A percentile compares a stretch with the other conserved stretches of the same genome.
Evolutionary conservation across 169 alveolate genomes (phyloP).

Genomic region (Eimeria acervulina): DNA sequence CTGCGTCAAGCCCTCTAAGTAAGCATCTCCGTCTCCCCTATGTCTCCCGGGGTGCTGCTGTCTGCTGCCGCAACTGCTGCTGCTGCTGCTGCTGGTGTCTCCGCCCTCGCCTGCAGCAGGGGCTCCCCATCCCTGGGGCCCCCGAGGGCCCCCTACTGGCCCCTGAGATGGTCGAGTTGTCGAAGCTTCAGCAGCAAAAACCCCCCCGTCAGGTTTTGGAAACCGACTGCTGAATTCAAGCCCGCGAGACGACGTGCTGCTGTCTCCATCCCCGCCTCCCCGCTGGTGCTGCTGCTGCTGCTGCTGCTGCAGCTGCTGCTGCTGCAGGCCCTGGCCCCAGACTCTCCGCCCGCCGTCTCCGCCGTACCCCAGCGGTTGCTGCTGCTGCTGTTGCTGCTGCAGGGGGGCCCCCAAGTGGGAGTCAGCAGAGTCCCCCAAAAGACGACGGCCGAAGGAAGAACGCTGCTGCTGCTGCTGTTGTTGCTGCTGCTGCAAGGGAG

Average conservation of each 20-base stretch:
- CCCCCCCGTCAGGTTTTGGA: not conserved
- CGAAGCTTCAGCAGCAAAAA: not conserved
- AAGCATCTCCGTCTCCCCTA: constrained; percentile 18
- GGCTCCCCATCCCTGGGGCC: not conserved
- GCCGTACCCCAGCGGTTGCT: not conserved
- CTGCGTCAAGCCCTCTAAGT: not conserved
- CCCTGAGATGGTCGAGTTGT: not conserved
- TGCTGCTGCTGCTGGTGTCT: not conserved
- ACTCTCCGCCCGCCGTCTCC: constrained; percentile 42
- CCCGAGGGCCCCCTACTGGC: constrained; percentile 14
- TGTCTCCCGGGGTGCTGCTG: constrained; percentile 2
- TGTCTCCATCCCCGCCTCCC: constrained; percentile 25
- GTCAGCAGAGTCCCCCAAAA: constrained; percentile 6
- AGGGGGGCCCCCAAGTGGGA: not conserved
- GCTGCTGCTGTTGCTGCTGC: constrained; percentile 24
- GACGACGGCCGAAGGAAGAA: not conserved
- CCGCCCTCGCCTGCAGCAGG: not conserved
- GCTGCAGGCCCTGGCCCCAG: constrained; percentile 24
- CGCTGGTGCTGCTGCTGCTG: not conserved
- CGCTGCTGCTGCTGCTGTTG: constrained; percentile 72
- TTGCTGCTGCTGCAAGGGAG: constrained; percentile 34
- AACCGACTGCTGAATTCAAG: not conserved
- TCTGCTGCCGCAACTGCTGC: constrained; percentile 12
- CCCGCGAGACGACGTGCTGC: constrained; percentile 18
- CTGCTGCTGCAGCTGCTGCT: not conserved